Percentiles rank a stretch among this genome's conserved stretches.
Evolutionary conservation across 2,329 filamentous ascomycete species (phyloP).

Genomic region (Catunica adiposa): DNA sequence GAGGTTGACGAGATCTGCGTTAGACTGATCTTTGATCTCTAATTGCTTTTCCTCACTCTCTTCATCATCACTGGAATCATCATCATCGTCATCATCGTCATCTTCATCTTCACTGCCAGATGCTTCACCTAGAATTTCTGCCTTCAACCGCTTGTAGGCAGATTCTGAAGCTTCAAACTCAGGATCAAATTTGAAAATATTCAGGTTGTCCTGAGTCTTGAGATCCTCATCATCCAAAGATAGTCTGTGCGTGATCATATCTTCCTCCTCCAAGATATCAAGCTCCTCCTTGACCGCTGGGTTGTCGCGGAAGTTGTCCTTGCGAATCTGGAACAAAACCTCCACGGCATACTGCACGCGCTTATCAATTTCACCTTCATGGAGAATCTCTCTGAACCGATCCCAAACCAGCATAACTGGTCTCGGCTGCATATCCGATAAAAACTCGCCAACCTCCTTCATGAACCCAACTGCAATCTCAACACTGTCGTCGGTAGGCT

Average conservation of each 20-base stretch:
- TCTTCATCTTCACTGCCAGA: constrained; percentile 67
- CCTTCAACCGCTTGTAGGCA: constrained; percentile 76
- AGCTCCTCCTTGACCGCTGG: constrained; percentile 80
- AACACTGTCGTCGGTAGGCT: constrained; percentile 92
- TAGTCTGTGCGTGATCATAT: constrained; percentile 84
- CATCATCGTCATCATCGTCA: constrained; percentile 38
- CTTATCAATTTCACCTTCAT: constrained; percentile 95
- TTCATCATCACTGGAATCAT: constrained; percentile 57
- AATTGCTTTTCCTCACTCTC: constrained; percentile 65
- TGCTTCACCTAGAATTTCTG: constrained; percentile 86
- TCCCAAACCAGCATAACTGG: constrained; percentile 88
- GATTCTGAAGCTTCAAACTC: constrained; percentile 85
- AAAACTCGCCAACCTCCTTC: constrained; percentile 78
- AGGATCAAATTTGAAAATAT: constrained; percentile 87
- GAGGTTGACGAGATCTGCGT: constrained; percentile 85
- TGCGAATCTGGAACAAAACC: constrained; percentile 87
- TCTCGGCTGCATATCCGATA: constrained; percentile 85
- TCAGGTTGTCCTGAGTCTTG: constrained; percentile 71
- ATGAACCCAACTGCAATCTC: constrained; percentile 93
- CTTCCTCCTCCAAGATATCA: constrained; percentile 91
- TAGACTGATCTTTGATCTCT: constrained; percentile 96
- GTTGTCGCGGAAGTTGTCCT: constrained; percentile 94
- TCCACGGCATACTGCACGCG: constrained; percentile 99
- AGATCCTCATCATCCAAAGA: constrained; percentile 63
- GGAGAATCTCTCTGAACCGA: constrained; percentile 84